Evolutionary conservation across 805 yeast species (phyloP).

Genomic region (Starmerella gropengiesseri): DNA sequence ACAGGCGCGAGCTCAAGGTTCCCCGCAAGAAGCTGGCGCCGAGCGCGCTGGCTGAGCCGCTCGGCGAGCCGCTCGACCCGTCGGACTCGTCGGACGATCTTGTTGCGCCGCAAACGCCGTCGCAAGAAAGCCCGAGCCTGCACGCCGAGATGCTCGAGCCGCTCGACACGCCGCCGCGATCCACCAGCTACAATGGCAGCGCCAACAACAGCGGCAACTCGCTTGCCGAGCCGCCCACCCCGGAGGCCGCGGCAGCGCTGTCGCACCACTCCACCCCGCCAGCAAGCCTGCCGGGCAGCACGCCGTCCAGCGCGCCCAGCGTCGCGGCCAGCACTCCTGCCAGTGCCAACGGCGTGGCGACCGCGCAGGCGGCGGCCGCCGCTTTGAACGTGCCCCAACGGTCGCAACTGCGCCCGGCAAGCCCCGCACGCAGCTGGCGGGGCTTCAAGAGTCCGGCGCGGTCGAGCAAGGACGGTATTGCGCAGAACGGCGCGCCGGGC

Average conservation of each 20-base stretch:
- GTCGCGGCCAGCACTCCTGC: background rate
- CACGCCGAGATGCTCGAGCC: background rate
- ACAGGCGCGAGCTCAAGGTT: constrained; percentile 7
- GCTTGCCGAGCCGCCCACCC: constrained; percentile 5
- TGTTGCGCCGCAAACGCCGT: background rate
- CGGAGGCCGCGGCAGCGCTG: constrained; percentile 6
- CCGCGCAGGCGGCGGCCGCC: constrained; percentile 1
- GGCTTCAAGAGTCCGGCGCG: background rate
- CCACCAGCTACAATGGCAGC: background rate
- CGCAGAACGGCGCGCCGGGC: constrained; percentile 1
- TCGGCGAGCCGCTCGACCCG: background rate
- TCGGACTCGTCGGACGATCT: background rate
- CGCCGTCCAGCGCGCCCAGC: background rate
- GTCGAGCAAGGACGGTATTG: background rate
- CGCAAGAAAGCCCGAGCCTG: constrained; percentile 1
- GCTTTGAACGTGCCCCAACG: constrained; percentile 16
- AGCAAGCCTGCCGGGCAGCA: background rate
- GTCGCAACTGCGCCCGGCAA: constrained; percentile 17
- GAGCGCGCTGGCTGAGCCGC: constrained; percentile 2
- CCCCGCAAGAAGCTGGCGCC: constrained; percentile 22
- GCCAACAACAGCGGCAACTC: background rate
- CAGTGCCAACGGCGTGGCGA: no score
- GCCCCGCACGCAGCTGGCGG: constrained; percentile 14
- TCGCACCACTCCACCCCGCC: constrained; percentile 3
- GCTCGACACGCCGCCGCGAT: constrained; percentile 5